Conservation (phyloP, 371 early-diverging fungal genomes). For the Smittium mucronatum region DNA sequence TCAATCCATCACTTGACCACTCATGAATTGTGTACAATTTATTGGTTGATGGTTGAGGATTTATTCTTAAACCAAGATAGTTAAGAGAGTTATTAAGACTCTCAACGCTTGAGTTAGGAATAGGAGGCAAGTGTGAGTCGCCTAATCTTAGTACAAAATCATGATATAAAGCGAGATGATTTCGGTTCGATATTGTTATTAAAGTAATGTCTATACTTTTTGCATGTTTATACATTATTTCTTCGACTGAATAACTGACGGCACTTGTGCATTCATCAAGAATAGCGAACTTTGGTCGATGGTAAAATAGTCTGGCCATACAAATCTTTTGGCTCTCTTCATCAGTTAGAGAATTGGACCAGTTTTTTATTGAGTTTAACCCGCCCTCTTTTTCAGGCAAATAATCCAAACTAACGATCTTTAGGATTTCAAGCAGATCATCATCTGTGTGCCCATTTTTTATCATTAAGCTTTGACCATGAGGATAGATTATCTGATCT, state of each 20-base stretch:
- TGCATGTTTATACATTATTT: slow-evolving; percentile 76
- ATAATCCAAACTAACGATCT: slow-evolving; percentile 53
- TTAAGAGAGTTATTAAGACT: slow-evolving; percentile 76
- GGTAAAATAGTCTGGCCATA: slow-evolving; percentile 82
- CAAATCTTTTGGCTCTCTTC: slow-evolving; percentile 63
- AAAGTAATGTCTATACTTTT: slow-evolving; percentile 62
- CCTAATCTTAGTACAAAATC: slow-evolving; percentile 69
- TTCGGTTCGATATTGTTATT: slow-evolving; percentile 73
- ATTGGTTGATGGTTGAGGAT: slow-evolving; percentile 79
- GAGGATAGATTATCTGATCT: slow-evolving; percentile 84
- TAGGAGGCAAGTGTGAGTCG: slow-evolving; percentile 70
- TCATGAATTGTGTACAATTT: slow-evolving; percentile 39
- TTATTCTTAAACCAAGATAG: slow-evolving; percentile 92
- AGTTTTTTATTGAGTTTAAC: slow-evolving; percentile 68
- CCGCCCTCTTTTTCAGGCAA: slow-evolving; percentile 73
- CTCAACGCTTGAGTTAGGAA: slow-evolving; percentile 64
- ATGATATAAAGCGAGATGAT: slow-evolving; percentile 75
- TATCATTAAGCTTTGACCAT: slow-evolving; percentile 42
- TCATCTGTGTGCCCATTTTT: slow-evolving; percentile 43
- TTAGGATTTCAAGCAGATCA: slow-evolving; percentile 46
- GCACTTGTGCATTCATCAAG: slow-evolving; percentile 80
- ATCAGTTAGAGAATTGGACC: slow-evolving; percentile 72
- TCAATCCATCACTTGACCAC: slow-evolving; percentile 2
- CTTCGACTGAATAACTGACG: slow-evolving; percentile 71
- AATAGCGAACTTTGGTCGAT: slow-evolving; percentile 71